These are phyloP conservation scores for Strobilomyces confusus DNA, from an alignment of 768 basidiomycete genomes.

Conservation along the genomic window DNA sequence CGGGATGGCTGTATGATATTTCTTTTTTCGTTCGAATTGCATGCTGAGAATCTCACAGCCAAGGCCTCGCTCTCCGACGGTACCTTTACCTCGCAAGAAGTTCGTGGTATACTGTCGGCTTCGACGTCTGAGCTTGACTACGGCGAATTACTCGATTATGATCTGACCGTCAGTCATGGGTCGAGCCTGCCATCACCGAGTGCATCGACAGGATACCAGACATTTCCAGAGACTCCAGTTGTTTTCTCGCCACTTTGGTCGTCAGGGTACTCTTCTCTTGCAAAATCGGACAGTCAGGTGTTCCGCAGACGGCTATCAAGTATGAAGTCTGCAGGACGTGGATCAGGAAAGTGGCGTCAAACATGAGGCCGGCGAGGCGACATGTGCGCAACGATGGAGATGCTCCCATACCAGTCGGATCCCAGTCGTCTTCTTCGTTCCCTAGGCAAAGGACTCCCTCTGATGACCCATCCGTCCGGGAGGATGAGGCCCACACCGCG, in stretches of 20 bases:
- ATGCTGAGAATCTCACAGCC: conserved; percentile 10
- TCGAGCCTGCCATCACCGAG: conserved; percentile 28
- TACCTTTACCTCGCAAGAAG: conserved; percentile 37
- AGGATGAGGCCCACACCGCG: not conserved
- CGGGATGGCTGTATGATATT: conserved; percentile 16
- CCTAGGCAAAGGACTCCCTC: too few relatives aligned
- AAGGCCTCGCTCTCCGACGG: conserved; percentile 16
- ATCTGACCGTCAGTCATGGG: conserved; percentile 40
- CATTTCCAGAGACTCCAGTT: conserved; percentile 73
- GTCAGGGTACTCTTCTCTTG: conserved; percentile 15
- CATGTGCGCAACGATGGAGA: not conserved
- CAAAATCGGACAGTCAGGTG: conserved; percentile 7
- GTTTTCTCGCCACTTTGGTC: conserved; percentile 55
- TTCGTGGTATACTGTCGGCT: conserved; percentile 34
- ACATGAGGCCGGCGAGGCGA: conserved; percentile 33
- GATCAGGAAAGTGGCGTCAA: conserved; percentile 32
- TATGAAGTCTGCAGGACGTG: conserved; percentile 32
- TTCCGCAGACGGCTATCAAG: conserved; percentile 14
- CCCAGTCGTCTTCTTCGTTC: conserved; percentile 13
- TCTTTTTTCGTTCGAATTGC: not conserved
- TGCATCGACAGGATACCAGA: conserved; percentile 42
- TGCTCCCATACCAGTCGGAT: not conserved
- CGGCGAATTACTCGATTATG: conserved; percentile 41
- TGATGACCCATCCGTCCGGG: not conserved
- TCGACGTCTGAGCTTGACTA: conserved; percentile 49